Base-by-base conservation (phyloP, 2,329 filamentous ascomycete species). In the Penicillium sp. region DNA sequence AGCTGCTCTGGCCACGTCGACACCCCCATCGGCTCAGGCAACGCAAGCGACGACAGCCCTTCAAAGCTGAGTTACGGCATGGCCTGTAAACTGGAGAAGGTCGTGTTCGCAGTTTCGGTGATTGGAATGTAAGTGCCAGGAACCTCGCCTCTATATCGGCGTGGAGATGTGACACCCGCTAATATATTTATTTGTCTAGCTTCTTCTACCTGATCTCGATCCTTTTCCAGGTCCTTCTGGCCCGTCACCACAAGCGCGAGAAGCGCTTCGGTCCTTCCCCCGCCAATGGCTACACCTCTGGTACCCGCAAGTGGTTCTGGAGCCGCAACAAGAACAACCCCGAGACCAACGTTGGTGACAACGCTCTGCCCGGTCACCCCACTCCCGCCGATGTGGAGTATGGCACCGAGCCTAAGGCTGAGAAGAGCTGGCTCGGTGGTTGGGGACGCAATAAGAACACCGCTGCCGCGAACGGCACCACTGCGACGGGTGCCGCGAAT, bases 151-250 rank as follows among this genome's bases (percentile, higher is more conserved):
- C 2, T 2, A 4, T 16, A 10, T 10, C 8, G 19, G 9, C n/a
- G 7, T 10, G 35, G 7, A n/a, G 29, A 47, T 47, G 16, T 9
- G 14, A 26, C 44, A 3, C 5, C 13, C 25, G 16, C 27, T 47
- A 19, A 33, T 2, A 27, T 43, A 16, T 10, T 31, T 27, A 4
- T 46, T 16, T 48, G 27, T 44, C 39, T 48, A 90, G 87, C 49
- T 74, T 90, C 77, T 87, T 93, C 75, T 95, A 93, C 81, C 70
- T 91, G 67, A 69, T 91, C 69, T 91, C 90, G 50, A 85, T 90
- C 52, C 71, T 87, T 57, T 80, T 89, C 61, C 90, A 93, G 69
- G 62, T 91, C 50, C 80, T 83, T 50, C 83, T 93, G 46, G 84
- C 84, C 66, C 86, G 87, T 59, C 82, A 90, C 74, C 88, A 90